phyloP scores from a whole-genome alignment of 2,329 filamentous ascomycete species.

The Decorospora gaudefroyi region DNA sequence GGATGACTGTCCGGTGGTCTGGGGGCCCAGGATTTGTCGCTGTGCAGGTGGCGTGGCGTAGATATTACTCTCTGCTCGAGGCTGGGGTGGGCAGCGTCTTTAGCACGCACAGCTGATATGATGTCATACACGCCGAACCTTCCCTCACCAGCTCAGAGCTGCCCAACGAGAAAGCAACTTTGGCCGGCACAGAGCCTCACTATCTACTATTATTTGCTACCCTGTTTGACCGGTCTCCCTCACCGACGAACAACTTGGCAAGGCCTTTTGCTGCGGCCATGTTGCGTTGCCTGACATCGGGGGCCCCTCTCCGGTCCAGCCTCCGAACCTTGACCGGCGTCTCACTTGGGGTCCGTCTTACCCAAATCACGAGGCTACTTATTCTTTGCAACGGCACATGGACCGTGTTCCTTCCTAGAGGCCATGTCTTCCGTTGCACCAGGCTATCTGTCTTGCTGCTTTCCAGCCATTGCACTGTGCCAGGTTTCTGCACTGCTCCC shows the following conservation, averaged over 20 bases:
- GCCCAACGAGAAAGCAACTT: slow-evolving; percentile 14
- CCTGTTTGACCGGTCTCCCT: slow-evolving; percentile 12
- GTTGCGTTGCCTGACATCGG: slow-evolving; percentile 2
- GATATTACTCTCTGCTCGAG: slow-evolving; percentile 24
- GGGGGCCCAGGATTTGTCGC: slow-evolving; percentile 19
- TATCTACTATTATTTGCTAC: slow-evolving; percentile 17
- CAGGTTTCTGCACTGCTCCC: slow-evolving; percentile 23
- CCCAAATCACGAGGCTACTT: too few species aligned
- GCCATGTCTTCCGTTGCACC: slow-evolving; percentile 1
- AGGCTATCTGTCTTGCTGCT: slow-evolving; percentile 1
- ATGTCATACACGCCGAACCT: slow-evolving; percentile 16
- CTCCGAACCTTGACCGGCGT: neutral
- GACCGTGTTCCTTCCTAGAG: too few species aligned
- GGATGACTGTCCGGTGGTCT: slow-evolving; percentile 29
- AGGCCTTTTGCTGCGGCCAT: slow-evolving; percentile 9
- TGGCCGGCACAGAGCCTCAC: neutral
- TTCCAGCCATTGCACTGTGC: slow-evolving; percentile 8
- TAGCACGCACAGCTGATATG: slow-evolving; percentile 7
- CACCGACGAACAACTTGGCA: slow-evolving; percentile 5
- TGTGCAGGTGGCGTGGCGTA: slow-evolving; percentile 26
- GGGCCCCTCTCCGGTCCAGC: neutral
- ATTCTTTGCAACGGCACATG: too few species aligned
- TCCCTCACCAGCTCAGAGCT: slow-evolving; percentile 8
- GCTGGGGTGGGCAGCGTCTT: slow-evolving; percentile 22
- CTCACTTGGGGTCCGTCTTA: slow-evolving; percentile 8